Conservation (phyloP, 2,329 filamentous ascomycete species). For the Blumeria hordei region DNA sequence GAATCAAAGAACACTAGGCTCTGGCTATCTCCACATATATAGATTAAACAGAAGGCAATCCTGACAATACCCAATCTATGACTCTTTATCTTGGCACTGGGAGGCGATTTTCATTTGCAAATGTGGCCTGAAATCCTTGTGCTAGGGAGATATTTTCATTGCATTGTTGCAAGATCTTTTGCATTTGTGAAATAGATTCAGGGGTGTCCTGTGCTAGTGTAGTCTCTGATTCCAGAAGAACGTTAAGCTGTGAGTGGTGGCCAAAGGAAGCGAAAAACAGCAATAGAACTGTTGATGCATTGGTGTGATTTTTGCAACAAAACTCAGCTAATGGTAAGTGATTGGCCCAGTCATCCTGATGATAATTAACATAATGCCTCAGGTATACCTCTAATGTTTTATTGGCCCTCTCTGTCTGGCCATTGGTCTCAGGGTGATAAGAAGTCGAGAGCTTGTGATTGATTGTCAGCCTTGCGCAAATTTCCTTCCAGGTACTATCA, state of each 20-base stretch:
- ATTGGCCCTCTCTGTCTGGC: not conserved
- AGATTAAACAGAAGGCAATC: too few relatives aligned
- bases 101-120: not conserved
- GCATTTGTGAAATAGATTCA: not conserved
- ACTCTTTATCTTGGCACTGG: not conserved
- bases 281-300: not conserved
- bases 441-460: not conserved
- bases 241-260: not conserved
- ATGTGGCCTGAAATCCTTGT: not conserved
- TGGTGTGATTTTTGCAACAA: not conserved
- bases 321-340: not conserved
- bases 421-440: not conserved
- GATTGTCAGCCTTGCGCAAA: not conserved
- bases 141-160: not conserved
- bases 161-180: not conserved
- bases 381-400: not conserved
- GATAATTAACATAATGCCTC: slow-evolving; percentile 1
- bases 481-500: not conserved
- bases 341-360: not conserved
- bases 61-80: not conserved
- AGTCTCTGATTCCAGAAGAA: not conserved
- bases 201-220: not conserved
- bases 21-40: too few relatives aligned
- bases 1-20: too few relatives aligned
- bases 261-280: not conserved